A percentile compares a stretch with the other conserved stretches of the same genome.
Conservation (phyloP, 305 asterid genomes). For the Petunia hybrid region DNA sequence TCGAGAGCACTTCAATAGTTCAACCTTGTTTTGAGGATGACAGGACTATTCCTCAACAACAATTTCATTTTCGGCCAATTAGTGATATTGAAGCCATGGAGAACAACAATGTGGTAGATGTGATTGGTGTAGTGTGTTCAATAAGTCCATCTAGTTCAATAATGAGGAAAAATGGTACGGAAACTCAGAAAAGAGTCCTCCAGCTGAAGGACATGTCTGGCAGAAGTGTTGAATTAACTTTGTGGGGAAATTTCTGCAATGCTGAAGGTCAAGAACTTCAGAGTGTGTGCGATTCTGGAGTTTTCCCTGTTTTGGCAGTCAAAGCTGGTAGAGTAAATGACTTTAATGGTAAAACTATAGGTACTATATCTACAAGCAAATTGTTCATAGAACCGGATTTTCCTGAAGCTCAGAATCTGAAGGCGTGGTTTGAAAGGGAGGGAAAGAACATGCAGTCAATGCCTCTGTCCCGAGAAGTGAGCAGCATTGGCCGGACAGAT, state of each 20-base stretch:
- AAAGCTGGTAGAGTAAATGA: slow-evolving; percentile 75
- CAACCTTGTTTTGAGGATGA: slow-evolving; percentile 83
- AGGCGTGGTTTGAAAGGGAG: slow-evolving; percentile 71
- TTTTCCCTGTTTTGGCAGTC: slow-evolving; percentile 82
- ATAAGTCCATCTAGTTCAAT: slow-evolving; percentile 75
- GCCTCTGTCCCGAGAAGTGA: slow-evolving; percentile 73
- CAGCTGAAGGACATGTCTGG: slow-evolving; percentile 90
- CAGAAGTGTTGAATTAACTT: slow-evolving; percentile 55
- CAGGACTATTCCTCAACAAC: slow-evolving; percentile 76
- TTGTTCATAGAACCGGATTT: slow-evolving; percentile 84
- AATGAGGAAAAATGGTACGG: slow-evolving; percentile 85
- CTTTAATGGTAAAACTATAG: slow-evolving; percentile 52
- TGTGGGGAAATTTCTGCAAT: slow-evolving; percentile 93
- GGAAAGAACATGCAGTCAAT: slow-evolving; percentile 70
- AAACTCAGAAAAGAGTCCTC: slow-evolving; percentile 78
- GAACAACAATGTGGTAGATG: slow-evolving; percentile 68
- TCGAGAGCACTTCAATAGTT: slow-evolving; percentile 70
- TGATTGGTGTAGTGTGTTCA: slow-evolving; percentile 80
- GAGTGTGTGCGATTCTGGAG: slow-evolving; percentile 79
- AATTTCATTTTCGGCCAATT: slow-evolving; percentile 77
- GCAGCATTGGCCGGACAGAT: slow-evolving; percentile 56
- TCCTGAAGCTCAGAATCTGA: slow-evolving; percentile 75
- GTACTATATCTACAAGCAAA: slow-evolving; percentile 68
- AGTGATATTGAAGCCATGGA: slow-evolving; percentile 76
- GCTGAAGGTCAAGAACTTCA: slow-evolving; percentile 84